Conservation (phyloP, 805 yeast species). For the Priceomyces haplophilus region DNA sequence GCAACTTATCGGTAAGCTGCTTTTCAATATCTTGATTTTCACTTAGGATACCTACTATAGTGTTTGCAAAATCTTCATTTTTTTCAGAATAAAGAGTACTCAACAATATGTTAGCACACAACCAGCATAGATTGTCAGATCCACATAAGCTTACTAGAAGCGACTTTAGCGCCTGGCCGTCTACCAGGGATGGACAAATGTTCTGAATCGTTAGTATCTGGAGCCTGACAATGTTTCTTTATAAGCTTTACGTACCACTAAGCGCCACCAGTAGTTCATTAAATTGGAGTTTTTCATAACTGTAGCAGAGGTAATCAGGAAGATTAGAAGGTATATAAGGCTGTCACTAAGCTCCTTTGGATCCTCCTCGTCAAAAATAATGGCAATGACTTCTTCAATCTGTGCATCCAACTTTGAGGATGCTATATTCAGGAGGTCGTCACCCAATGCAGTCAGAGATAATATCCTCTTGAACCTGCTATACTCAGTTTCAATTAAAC, state of each 20-base stretch:
- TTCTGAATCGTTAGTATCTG: conserved; percentile 5
- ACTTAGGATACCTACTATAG: not conserved
- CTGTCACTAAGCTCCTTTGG: not conserved
- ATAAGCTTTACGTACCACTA: not conserved
- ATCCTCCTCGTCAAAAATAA: not conserved
- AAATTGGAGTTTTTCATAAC: not conserved
- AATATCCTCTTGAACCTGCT: not conserved
- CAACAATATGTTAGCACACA: conserved; percentile 4
- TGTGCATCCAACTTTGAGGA: not conserved
- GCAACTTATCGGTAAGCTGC: not conserved
- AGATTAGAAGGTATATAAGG: conserved; percentile 1
- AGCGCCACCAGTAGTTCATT: conserved; percentile 7
- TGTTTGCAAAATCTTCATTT: conserved; percentile 1
- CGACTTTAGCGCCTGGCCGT: not conserved
- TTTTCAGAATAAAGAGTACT: not conserved
- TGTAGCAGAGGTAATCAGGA: not conserved
- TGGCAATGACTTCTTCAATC: not conserved
- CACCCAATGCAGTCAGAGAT: not conserved
- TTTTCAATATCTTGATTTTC: not conserved
- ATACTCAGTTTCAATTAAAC: not conserved
- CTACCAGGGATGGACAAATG: conserved; percentile 2
- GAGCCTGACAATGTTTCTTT: not conserved
- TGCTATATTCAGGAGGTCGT: not conserved
- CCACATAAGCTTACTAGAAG: conserved; percentile 2
- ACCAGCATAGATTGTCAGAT: conserved; percentile 1